A percentile compares a stretch with the other conserved stretches of the same genome.
These are phyloP conservation scores for Kuraishia capsulata DNA, from an alignment of 805 yeast species.

Conservation along the genomic window DNA sequence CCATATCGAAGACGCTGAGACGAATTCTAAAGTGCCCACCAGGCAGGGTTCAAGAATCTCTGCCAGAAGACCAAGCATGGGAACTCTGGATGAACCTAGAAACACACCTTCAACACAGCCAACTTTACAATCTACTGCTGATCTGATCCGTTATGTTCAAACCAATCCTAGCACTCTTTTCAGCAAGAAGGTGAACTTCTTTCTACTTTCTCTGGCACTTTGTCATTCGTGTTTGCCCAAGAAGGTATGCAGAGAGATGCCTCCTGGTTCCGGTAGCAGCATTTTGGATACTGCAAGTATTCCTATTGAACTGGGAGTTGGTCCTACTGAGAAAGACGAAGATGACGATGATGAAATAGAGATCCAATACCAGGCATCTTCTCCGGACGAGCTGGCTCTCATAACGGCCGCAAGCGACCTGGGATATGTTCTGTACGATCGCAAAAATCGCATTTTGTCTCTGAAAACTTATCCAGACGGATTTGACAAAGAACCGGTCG, in stretches of 20 bases:
- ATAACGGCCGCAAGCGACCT: conserved; percentile 92
- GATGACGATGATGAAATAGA: conserved; percentile 29
- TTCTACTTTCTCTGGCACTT: conserved; percentile 70
- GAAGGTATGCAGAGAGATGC: conserved; percentile 13
- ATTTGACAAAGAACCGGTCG: conserved; percentile 50
- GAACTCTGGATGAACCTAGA: conserved; percentile 24
- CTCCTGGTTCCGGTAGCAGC: conserved; percentile 7
- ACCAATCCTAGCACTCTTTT: conserved; percentile 59
- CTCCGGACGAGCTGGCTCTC: conserved; percentile 94
- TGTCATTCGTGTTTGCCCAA: conserved; percentile 90
- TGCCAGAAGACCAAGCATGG: conserved; percentile 52
- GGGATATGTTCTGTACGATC: conserved; percentile 78
- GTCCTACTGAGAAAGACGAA: conserved; percentile 7
- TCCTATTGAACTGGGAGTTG: conserved; percentile 5
- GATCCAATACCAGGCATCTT: conserved; percentile 83
- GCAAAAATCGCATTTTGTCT: conserved; percentile 48
- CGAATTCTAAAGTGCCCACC: neutral
- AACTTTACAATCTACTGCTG: conserved; percentile 46
- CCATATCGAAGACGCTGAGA: conserved; percentile 9
- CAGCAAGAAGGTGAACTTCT: conserved; percentile 67
- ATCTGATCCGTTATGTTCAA: conserved; percentile 64
- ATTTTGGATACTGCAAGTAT: conserved; percentile 14
- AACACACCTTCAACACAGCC: conserved; percentile 16
- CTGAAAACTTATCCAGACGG: conserved; percentile 82
- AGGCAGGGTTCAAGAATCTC: conserved; percentile 23